Conservation (phyloP, 2,329 filamentous ascomycete genomes). For the Neocucurbitaria cava region DNA sequence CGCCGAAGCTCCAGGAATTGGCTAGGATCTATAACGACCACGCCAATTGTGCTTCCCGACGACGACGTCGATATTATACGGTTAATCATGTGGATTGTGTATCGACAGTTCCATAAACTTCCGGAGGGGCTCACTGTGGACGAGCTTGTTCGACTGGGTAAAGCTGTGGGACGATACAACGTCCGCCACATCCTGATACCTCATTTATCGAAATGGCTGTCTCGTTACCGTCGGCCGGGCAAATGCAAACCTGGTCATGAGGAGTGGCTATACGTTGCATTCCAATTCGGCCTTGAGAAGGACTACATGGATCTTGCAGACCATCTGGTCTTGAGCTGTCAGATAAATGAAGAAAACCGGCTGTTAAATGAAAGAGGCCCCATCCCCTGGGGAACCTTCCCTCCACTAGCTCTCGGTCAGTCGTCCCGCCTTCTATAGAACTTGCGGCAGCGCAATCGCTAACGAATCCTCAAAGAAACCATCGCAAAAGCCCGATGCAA, state of each 20-base stretch:
- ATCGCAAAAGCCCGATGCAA: neutral
- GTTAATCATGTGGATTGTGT: conserved; percentile 43
- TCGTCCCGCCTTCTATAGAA: neutral
- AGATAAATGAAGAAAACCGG: neutral
- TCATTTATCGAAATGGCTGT: conserved; percentile 9
- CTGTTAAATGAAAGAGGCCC: neutral
- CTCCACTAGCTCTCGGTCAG: neutral
- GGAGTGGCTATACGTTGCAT: conserved; percentile 35
- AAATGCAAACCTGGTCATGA: conserved; percentile 20
- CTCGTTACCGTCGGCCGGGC: conserved; percentile 1
- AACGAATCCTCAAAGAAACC: neutral
- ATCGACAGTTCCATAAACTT: conserved; percentile 33
- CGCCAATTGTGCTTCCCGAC: conserved; percentile 32
- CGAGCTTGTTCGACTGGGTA: conserved; percentile 34
- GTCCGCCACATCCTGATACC: conserved; percentile 15
- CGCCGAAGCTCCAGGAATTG: neutral
- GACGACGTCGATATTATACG: conserved; percentile 42
- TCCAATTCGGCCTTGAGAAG: conserved; percentile 29
- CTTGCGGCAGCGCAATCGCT: neutral
- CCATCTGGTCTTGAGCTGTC: neutral
- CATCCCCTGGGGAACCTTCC: neutral
- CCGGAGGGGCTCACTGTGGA: conserved; percentile 28
- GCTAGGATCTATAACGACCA: neutral
- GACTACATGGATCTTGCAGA: conserved; percentile 24
- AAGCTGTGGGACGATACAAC: conserved; percentile 36